Base-by-base conservation (phyloP, 2,329 filamentous ascomycete species). In the Hypoxylon sp. region DNA sequence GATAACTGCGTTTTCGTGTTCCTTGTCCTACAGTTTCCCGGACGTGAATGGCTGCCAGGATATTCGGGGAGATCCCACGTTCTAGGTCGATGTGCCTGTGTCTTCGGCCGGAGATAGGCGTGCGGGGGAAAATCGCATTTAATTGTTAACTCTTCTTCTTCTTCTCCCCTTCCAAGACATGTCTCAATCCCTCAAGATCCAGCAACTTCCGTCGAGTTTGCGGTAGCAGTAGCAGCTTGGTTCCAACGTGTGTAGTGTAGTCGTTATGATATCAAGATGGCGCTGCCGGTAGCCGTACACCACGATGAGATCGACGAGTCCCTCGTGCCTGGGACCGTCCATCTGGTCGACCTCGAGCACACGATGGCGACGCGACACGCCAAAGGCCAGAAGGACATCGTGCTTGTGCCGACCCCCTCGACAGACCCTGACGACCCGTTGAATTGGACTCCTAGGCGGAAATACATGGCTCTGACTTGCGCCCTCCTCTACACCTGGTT, bases 371-470 rank as follows among this genome's bases (percentile, higher is more conserved):
- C 72, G 38, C 69, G 64, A 5, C 77, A 77, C 58, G 70, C 72
- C 3, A 57, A 57, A n/a, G 60, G 63, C 18, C 65, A 69, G 7
- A 67, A 65, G 26, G 75, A 81, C 45, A 79, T 82, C 49, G 79
- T 84, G 15, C 71, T 84, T 9, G 75, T 83, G 7, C 82, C 82
- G 1, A 74, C 75, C 0, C 82, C 82, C 1, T 80, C 78, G 0
- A 68, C 71, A 9, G 79, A 84, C 58, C 78, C 80, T 3, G 79
- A 82, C 37, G 82, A 84, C 58, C 82, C 82, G 2, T 70, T 85
- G 27, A 84, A 81, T 56, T 81, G 81, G 81, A 62, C 60, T 17
- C 60, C 66, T n/a, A 57, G 68, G 15, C 69, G 69, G 56, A 72
- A 72, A 58, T 53, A 63, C 10, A 47, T 69, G 35, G 68, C 69